phyloP scores from a whole-genome alignment of 1,284 basidiomycete genomes.

The Pyrrhoderma lamaoense region DNA sequence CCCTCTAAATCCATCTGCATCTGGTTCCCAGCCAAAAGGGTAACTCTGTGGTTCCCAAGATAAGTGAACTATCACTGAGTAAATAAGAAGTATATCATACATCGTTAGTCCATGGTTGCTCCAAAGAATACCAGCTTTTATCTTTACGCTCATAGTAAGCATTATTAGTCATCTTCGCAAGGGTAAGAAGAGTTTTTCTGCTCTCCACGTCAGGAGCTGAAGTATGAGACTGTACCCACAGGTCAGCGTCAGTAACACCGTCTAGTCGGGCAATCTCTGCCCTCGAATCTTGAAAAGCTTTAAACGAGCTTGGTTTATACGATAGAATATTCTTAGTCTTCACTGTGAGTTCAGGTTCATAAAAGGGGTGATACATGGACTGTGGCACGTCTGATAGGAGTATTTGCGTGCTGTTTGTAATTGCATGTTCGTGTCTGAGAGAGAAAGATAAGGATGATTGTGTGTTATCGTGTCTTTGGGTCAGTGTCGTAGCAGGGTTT shows the following conservation, averaged over 20 bases:
- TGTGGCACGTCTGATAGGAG: slow-evolving; percentile 15
- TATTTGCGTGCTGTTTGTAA: slow-evolving; percentile 15
- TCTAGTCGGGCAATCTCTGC: neutral
- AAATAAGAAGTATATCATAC: slow-evolving; percentile 2
- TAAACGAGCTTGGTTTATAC: slow-evolving; percentile 16
- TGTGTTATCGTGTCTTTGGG: neutral
- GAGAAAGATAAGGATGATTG: slow-evolving; percentile 6
- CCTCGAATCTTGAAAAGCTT: slow-evolving; percentile 14
- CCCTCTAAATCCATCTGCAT: slow-evolving; percentile 69
- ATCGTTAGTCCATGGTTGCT: slow-evolving; percentile 12
- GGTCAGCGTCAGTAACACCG: slow-evolving; percentile 10
- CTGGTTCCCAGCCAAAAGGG: slow-evolving; percentile 90
- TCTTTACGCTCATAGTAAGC: slow-evolving; percentile 17
- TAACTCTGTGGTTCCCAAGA: slow-evolving; percentile 40
- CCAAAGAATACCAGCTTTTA: slow-evolving; percentile 17
- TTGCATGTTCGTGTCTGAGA: slow-evolving; percentile 18
- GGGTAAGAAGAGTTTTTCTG: slow-evolving; percentile 41
- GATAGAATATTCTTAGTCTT: slow-evolving; percentile 9
- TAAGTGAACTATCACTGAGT: slow-evolving; percentile 30
- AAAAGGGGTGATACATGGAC: neutral
- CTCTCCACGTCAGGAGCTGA: slow-evolving; percentile 40
- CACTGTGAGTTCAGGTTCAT: neutral
- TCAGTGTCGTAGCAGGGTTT: neutral
- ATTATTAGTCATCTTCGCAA: slow-evolving; percentile 37
- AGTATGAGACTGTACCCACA: slow-evolving; percentile 59